Base-by-base conservation (phyloP, 1,284 basidiomycete genomes). In the Lentinula novae-zelandiae region DNA sequence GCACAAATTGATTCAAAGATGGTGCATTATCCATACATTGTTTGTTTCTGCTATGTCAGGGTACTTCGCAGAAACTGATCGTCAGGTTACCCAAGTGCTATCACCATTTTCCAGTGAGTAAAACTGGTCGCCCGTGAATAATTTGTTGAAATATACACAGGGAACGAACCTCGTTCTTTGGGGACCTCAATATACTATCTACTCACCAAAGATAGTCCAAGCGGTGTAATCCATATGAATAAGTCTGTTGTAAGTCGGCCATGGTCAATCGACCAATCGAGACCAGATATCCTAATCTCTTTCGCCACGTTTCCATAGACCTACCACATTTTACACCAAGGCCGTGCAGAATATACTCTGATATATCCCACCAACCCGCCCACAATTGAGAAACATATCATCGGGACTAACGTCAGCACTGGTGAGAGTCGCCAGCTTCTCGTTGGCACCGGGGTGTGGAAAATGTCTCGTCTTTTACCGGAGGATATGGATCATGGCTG, bases 381-480 rank as follows among this genome's bases (percentile, higher is more conserved):
- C 0, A 70, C 63, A 12, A 67, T 81, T 38, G 77, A 80, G 65
- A 73, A 67, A 49, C 73, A 72, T 57, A 70, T 79, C 4, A 76
- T 83, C 64, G 81, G 81, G 2, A 66, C 72, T 1, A 71, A 78
- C 66, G 66, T 68, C 27, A 68, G 67, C 0, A 71, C 69, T 0
- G 79, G 79, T 2, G 81, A 82, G 65, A 65, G 69, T 3, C 71
- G 78, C 10, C 73, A 78, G 68, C 71, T 83, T 3, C 67, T 81
- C 44, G 80, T 82, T 39, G 77, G 75, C 17, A 75, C 77, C 0
- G 77, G 76, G 2, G 73, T 81, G 22, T 83, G 80, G 80, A 82
- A 83, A 68, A 78, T 77, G 69, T 79, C 78, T 5, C 69, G 73
- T 27, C 67, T 83, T 12, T 73, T 79, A 2, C 67, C 70, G 1